These are phyloP conservation scores for Cokeromyces recurvatus DNA, from an alignment of 371 early-diverging fungal species.

Conservation along the genomic window DNA sequence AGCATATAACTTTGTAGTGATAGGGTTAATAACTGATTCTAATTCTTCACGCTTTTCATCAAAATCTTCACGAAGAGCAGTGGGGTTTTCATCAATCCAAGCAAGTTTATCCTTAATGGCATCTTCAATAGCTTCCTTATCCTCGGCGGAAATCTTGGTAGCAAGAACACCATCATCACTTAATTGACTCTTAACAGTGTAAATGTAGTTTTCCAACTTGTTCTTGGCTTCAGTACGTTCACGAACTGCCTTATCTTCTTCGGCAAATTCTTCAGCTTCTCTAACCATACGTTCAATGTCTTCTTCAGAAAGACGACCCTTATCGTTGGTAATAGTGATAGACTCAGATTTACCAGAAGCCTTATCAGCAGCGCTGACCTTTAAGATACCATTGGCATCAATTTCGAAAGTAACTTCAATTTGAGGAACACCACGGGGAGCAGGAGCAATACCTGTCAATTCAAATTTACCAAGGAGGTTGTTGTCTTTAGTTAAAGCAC, in stretches of 20 bases:
- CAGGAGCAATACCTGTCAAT: slow-evolving; percentile 80
- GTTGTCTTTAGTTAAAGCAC: slow-evolving; percentile 95
- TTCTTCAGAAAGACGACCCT: slow-evolving; percentile 91
- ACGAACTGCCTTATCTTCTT: slow-evolving; percentile 81
- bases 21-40: slow-evolving; percentile 84
- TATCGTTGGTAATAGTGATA: slow-evolving; percentile 93
- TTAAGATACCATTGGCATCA: slow-evolving; percentile 98
- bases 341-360: slow-evolving; percentile 92
- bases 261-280: slow-evolving; percentile 89
- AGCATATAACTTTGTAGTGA: slow-evolving; percentile 79
- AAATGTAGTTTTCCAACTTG: slow-evolving; percentile 80
- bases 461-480: slow-evolving; percentile 96
- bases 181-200: slow-evolving; percentile 76
- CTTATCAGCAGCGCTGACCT: slow-evolving; percentile 96
- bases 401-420: slow-evolving; percentile 75
- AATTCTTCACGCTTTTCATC: slow-evolving; percentile 82
- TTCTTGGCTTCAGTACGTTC: slow-evolving; percentile 86
- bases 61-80: slow-evolving; percentile 71
- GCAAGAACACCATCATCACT: slow-evolving; percentile 63
- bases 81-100: slow-evolving; percentile 70
- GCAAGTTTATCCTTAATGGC: slow-evolving; percentile 84
- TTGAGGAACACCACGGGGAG: slow-evolving; percentile 74
- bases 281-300: slow-evolving; percentile 96
- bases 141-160: slow-evolving; percentile 75
- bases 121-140: slow-evolving; percentile 85